Base-by-base conservation (phyloP, 352 stramenopile genomes). In the Pythium plurisporium region DNA sequence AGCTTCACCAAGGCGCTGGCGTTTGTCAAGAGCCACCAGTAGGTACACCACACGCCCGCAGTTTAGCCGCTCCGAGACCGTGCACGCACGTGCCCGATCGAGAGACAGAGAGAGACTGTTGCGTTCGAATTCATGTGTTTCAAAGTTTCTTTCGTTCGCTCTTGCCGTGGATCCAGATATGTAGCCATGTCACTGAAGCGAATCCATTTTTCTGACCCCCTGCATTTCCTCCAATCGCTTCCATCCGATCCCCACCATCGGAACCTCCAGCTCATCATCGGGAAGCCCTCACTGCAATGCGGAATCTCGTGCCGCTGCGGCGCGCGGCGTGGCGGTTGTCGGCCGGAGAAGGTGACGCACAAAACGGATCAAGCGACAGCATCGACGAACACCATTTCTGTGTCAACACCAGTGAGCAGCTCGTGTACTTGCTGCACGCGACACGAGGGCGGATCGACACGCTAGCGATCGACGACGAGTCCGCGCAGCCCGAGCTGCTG, bases 1-100 rank as follows among this genome's bases (percentile, higher is more conserved):
- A 95, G 86, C 64, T 82, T 93, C 65, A 81, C 54, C 55, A 90
- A 88, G 69, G 78, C 74, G 40, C 70, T 95, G 11, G 80, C 61
- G 42, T 95, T 91, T 58, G 80, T 72, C 45, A 72, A 73, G 58
- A 51, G 29, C 45, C 60, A 72, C 46, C 44, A 63, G 46, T 48
- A 34, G 20, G n/a, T n/a, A n/a, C n/a, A n/a, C n/a, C n/a, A n/a
- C n/a, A n/a, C n/a, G n/a, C n/a, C n/a, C n/a, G n/a, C n/a, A n/a
- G n/a, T n/a, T n/a, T n/a, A n/a, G n/a, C n/a, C n/a, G n/a, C n/a
- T n/a, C n/a, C n/a, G n/a, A n/a, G n/a, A n/a, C n/a, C n/a, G 14
- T 20, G 34, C 11, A 10, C 14, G 26, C 43, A 6, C 3, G 3
- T 20, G 22, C 5, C 20, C 27, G 34, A 7, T 4, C n/a, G 9